These are phyloP conservation scores for Limonium bicolor DNA, from an alignment of 148 eudicot species.

Conservation along the genomic window DNA sequence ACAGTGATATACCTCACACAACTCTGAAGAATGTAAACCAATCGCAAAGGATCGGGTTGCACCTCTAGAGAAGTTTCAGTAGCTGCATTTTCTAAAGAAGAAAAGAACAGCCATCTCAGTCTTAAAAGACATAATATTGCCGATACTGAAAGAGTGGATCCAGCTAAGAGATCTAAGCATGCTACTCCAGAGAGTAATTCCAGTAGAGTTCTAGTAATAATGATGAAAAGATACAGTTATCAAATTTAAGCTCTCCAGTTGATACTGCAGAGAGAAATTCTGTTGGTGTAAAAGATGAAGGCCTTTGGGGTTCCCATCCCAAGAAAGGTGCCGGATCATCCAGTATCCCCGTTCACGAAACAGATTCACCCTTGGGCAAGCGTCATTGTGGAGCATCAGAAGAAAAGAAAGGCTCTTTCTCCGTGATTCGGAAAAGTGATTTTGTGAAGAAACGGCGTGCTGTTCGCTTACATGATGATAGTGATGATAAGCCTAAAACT, in stretches of 20 bases:
- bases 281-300: constrained; percentile 16
- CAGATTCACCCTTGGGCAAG: constrained; percentile 25
- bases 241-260: constrained; percentile 5
- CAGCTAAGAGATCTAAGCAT: constrained; percentile 23
- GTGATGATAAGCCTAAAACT: constrained; percentile 64
- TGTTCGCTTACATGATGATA: constrained; percentile 40
- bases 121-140: constrained; percentile 10
- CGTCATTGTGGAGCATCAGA: constrained; percentile 19
- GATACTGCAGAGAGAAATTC: constrained; percentile 10
- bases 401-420: constrained; percentile 9
- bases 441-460: constrained; percentile 30
- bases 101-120: constrained; percentile 11
- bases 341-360: constrained; percentile 22
- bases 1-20: constrained; percentile 12
- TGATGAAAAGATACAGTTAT: constrained; percentile 15
- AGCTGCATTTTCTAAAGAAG: constrained; percentile 10
- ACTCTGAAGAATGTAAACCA: constrained; percentile 12
- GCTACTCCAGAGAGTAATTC: constrained; percentile 15
- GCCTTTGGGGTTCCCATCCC: constrained; percentile 3
- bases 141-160: constrained; percentile 14
- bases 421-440: constrained; percentile 12
- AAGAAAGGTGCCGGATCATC: constrained; percentile 6
- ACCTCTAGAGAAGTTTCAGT: constrained; percentile 8
- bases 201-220: constrained; percentile 9
- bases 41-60: constrained; percentile 11